phyloP scores from a whole-genome alignment of 345 rosid genomes.

The Hirschfeldia incana region DNA sequence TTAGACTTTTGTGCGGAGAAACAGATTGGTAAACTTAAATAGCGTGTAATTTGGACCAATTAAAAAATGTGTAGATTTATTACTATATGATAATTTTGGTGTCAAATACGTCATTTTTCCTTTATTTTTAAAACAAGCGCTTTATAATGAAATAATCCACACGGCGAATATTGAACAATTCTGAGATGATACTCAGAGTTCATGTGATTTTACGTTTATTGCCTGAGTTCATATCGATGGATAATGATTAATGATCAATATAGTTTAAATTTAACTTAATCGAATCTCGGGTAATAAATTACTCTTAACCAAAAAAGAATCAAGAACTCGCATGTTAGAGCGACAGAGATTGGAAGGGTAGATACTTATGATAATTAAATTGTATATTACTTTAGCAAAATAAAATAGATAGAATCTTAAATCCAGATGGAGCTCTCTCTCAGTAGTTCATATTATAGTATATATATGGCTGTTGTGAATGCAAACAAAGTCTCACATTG shows the following conservation, averaged over 20 bases:
- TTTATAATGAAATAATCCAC: not conserved
- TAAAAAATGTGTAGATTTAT: too few relatives aligned
- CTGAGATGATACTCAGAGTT: not conserved
- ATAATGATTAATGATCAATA: constrained; percentile 27
- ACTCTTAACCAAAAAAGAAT: constrained; percentile 13
- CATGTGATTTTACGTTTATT: constrained; percentile 9
- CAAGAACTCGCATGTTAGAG: not conserved
- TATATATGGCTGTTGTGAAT: too few relatives aligned
- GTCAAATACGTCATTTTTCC: too few relatives aligned
- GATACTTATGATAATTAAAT: constrained; percentile 32
- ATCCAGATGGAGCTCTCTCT: constrained; percentile 26
- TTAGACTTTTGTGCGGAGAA: too few relatives aligned
- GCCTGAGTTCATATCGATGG: constrained; percentile 14
- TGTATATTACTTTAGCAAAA: constrained; percentile 15
- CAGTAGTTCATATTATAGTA: constrained; percentile 8
- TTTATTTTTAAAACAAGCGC: not conserved
- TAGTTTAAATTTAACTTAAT: constrained; percentile 1
- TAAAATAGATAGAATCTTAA: constrained; percentile 25
- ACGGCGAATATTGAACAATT: not conserved
- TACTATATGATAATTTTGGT: too few relatives aligned
- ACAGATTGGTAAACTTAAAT: too few relatives aligned
- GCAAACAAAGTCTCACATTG: too few relatives aligned
- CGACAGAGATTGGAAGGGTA: constrained; percentile 20
- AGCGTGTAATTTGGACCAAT: too few relatives aligned
- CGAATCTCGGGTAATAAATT: constrained; percentile 17